Evolutionary conservation across 148 eudicot genomes (phyloP).

Genomic region (Rheum nobile): DNA sequence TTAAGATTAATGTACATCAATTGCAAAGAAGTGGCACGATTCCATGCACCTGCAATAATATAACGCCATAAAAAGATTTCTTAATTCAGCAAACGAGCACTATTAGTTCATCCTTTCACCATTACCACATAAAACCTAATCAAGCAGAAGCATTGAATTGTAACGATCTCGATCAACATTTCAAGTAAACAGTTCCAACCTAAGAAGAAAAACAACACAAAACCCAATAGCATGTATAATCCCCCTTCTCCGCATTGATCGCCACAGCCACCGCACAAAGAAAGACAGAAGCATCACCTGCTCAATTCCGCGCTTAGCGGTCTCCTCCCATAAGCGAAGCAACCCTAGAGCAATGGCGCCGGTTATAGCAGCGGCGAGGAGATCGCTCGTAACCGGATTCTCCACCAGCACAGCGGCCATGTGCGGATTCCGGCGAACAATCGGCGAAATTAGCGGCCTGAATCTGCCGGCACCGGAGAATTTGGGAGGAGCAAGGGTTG

Average conservation of each 20-base stretch:
- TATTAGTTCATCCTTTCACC: neutral
- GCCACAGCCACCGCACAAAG: neutral
- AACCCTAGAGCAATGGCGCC: constrained; percentile 31
- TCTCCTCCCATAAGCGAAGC: constrained; percentile 41
- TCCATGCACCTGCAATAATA: too few relatives aligned
- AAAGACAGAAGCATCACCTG: constrained; percentile 16
- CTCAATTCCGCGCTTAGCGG: constrained; percentile 43
- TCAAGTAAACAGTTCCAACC: neutral
- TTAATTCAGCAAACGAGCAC: neutral
- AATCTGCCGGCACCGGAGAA: constrained; percentile 6
- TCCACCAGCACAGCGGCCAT: constrained; percentile 20
- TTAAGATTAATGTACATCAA: neutral
- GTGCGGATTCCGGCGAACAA: constrained; percentile 4
- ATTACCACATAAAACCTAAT: neutral
- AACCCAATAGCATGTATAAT: neutral
- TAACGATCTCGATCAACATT: neutral
- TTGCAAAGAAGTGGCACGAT: neutral
- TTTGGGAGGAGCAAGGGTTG: neutral
- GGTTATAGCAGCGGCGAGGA: constrained; percentile 31
- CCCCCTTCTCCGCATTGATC: too few relatives aligned
- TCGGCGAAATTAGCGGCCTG: neutral
- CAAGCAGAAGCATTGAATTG: neutral
- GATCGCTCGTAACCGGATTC: constrained; percentile 25
- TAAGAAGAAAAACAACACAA: neutral
- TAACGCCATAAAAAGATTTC: neutral